phyloP scores from a whole-genome alignment of 805 yeast genomes.

The Candida chauliodis region DNA sequence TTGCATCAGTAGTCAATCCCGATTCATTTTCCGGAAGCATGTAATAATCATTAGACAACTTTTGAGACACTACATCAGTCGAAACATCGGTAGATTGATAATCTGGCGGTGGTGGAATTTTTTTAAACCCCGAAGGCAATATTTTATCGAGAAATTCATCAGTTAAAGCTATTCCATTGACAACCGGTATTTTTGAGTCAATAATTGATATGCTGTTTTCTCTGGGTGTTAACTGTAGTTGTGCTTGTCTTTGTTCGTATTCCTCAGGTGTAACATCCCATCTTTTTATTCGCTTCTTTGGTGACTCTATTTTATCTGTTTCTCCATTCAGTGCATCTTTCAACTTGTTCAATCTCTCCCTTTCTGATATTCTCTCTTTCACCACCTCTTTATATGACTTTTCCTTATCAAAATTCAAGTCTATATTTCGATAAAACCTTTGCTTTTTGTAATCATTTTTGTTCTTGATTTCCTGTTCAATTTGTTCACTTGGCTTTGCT shows the following conservation, averaged over 20 bases:
- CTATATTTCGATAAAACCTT: slow-evolving; percentile 22
- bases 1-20: slow-evolving; percentile 19
- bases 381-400: slow-evolving; percentile 41
- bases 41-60: slow-evolving; percentile 30
- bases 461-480: slow-evolving; percentile 6
- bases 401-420: slow-evolving; percentile 21
- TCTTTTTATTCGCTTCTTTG: slow-evolving; percentile 30
- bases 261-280: slow-evolving; percentile 46
- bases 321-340: slow-evolving; percentile 15
- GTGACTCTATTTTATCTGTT: slow-evolving; percentile 6
- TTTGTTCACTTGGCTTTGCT: neutral
- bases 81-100: slow-evolving; percentile 26
- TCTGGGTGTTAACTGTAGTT: neutral
- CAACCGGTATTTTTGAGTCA: slow-evolving; percentile 21
- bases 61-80: slow-evolving; percentile 26
- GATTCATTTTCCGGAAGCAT: slow-evolving; percentile 49
- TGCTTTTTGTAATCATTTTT: slow-evolving; percentile 28
- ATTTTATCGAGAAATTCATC: slow-evolving; percentile 45
- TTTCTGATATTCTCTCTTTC: slow-evolving; percentile 38
- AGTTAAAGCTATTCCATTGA: slow-evolving; percentile 35
- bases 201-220: neutral
- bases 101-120: slow-evolving; percentile 41
- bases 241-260: slow-evolving; percentile 14
- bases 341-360: slow-evolving; percentile 27
- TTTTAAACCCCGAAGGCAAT: slow-evolving; percentile 51